Percentiles rank a stretch among this genome's conserved stretches.
These are phyloP conservation scores for Apiospora rasikravindrae DNA, from an alignment of 2,329 filamentous ascomycete species.

Conservation along the genomic window DNA sequence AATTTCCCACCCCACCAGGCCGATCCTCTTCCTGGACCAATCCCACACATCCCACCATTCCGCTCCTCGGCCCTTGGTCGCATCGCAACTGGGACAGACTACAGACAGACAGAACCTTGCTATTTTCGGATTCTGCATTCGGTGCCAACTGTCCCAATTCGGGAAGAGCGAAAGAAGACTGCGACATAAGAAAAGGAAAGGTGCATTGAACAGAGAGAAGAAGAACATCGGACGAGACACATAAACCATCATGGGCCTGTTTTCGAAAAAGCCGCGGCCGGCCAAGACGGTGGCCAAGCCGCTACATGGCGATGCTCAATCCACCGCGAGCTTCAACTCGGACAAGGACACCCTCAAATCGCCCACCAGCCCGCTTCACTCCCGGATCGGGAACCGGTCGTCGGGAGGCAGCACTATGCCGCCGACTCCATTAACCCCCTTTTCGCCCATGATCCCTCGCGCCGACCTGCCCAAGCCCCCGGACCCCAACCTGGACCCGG, in stretches of 20 bases:
- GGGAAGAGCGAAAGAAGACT: background rate
- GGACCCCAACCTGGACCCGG: constrained; percentile 26
- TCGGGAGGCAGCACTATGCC: constrained; percentile 21
- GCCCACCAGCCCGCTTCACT: constrained; percentile 20
- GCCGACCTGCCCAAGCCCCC: constrained; percentile 26
- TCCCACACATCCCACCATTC: constrained; percentile 7
- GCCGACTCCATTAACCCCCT: constrained; percentile 20
- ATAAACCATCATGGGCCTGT: constrained; percentile 23
- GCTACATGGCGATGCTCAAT: constrained; percentile 22
- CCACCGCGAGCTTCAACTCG: constrained; percentile 24
- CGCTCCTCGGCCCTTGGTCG: constrained; percentile 5
- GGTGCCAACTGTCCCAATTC: background rate
- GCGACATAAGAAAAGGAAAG: no score
- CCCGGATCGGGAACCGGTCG: constrained; percentile 19
- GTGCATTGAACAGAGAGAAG: background rate
- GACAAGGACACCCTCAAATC: constrained; percentile 23
- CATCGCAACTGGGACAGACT: constrained; percentile 4
- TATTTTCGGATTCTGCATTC: background rate
- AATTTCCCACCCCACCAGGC: constrained; percentile 15
- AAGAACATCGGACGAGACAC: background rate
- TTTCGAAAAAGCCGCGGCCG: constrained; percentile 24
- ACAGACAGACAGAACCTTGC: background rate
- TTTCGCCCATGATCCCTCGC: constrained; percentile 22
- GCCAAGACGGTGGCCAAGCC: constrained; percentile 23
- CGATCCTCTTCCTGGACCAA: constrained; percentile 5